phyloP scores from a whole-genome alignment of 495 filamentous ascomycete species.

The Talaromyces ruber region DNA sequence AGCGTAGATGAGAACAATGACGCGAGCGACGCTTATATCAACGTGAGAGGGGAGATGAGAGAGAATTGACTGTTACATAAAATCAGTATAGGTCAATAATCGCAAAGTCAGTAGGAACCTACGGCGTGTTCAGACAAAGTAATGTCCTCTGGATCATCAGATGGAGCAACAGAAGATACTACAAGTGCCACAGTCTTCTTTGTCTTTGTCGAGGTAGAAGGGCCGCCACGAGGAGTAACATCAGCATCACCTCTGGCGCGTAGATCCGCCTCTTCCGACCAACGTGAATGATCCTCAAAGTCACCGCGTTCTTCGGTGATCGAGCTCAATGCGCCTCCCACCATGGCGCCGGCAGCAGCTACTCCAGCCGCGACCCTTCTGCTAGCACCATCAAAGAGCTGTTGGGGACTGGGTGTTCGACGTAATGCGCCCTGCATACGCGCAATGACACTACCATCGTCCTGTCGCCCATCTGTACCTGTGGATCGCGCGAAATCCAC shows the following conservation, averaged over 20 bases:
- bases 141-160: conserved; percentile 54
- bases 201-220: conserved; percentile 14
- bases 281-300: conserved; percentile 74
- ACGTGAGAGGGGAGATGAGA: conserved; percentile 74
- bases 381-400: conserved; percentile 72
- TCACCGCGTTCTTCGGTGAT: conserved; percentile 77
- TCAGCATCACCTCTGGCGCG: conserved; percentile 28
- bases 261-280: conserved; percentile 69
- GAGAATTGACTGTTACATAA: conserved; percentile 61
- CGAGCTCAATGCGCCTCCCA: conserved; percentile 70
- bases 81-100: not conserved
- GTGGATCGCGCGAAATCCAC: conserved; percentile 24
- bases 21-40: conserved; percentile 55
- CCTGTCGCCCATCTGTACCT: conserved; percentile 21
- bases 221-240: conserved; percentile 13
- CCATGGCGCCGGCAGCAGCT: conserved; percentile 71
- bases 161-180: conserved; percentile 62
- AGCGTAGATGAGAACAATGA: conserved; percentile 85
- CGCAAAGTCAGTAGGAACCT: conserved; percentile 23
- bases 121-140: conserved; percentile 64
- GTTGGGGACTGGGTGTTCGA: conserved; percentile 82
- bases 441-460: conserved; percentile 59
- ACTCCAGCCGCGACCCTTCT: conserved; percentile 69
- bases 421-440: conserved; percentile 77
- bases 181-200: conserved; percentile 79